Evolutionary conservation across 176 grass and related monocot genomes (phyloP).

Genomic region (Cymbopogon citratus): DNA sequence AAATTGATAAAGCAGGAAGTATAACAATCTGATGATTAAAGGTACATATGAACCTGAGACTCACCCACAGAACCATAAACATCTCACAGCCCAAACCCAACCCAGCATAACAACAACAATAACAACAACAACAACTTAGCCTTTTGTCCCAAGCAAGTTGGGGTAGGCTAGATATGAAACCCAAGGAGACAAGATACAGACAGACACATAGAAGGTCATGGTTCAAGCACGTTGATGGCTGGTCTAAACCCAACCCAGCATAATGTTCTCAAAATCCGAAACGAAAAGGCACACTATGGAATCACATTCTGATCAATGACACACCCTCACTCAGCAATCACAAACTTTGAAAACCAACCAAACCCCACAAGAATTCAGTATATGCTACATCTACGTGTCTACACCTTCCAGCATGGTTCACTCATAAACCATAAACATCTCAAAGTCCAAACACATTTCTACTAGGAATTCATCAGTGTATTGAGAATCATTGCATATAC

Average conservation of each 20-base stretch:
- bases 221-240: too few species aligned
- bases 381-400: not conserved
- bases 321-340: not conserved
- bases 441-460: not conserved
- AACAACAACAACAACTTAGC: too few species aligned
- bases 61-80: slow-evolving; percentile 89
- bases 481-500: not conserved
- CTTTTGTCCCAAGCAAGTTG: too few species aligned
- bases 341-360: not conserved
- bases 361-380: not conserved
- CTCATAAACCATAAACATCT: not conserved
- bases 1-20: not conserved
- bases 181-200: too few species aligned
- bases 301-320: not conserved
- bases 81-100: too few species aligned
- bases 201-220: too few species aligned
- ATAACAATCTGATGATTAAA: not conserved
- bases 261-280: not conserved
- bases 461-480: not conserved
- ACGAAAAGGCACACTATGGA: not conserved
- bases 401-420: not conserved
- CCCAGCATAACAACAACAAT: too few species aligned
- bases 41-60: too few species aligned
- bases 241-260: not conserved
- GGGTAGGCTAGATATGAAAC: too few species aligned